Base-by-base conservation (phyloP, 78 protist species). In the Dictyostelium firmibasis region DNA sequence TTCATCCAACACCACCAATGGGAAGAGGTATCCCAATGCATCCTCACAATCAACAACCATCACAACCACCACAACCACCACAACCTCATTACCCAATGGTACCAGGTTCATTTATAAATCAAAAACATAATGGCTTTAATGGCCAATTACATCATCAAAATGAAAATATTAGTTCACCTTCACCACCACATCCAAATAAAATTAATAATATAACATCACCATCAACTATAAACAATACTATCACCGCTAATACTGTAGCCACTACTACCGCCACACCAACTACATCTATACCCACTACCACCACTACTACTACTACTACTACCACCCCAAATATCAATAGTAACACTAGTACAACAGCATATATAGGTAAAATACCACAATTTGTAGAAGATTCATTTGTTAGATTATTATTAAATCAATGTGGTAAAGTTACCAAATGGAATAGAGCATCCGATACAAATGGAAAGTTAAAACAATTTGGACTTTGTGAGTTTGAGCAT, bases 381-480 rank as follows among this genome's bases (percentile, higher is more conserved):
- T n/a, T 72, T 16, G 86, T 92, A 38, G 92, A 92, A n/a, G 96
- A 92, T 92, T 62, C 44, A 31, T 92, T 92, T 60, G 81, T 92
- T 11, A 69, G 38, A 35, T 31, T 10, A 27, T 35, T 92, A 11
- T 27, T 92, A 13, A 91, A 84, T 7, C 69, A 44, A 35, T 92
- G 96, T 84, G 96, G 96, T 23, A 76, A 67, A 23, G 84, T 84
- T 23, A 18, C 29, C 2, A 85, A 92, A 23, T 92, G 96, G 96
- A 84, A 47, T 6, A 67, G 96, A 57, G 96, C 81, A 44, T 85
- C 91, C 0, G 96, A 92, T 6, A 29, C 96, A 27, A 85, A 79
- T 47, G 91, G 92, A 16, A 84, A 83, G 27, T 20, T 92, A 36
- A 83, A 84, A 33, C 92, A 69, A 13, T 92, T 92, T 92, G 96